Evolutionary conservation across 805 yeast species (phyloP).

Genomic region (Candida nonsorbophila): DNA sequence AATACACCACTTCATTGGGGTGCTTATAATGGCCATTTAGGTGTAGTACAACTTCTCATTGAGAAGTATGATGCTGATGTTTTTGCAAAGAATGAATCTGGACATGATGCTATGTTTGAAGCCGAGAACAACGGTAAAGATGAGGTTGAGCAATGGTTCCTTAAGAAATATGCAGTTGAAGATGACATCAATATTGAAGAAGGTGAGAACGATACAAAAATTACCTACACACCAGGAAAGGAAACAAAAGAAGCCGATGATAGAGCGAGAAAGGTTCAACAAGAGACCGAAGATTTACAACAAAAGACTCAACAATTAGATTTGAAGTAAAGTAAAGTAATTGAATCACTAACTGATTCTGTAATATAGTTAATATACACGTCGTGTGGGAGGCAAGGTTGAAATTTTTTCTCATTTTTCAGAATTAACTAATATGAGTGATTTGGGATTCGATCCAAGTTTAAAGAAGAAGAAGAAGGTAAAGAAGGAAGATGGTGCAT

Average conservation of each 20-base stretch:
- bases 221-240: slow-evolving; percentile 38
- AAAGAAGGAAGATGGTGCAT: slow-evolving; percentile 34
- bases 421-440: slow-evolving; percentile 28
- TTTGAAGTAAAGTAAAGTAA: no score
- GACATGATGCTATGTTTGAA: slow-evolving; percentile 82
- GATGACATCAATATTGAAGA: slow-evolving; percentile 44
- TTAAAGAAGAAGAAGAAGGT: slow-evolving; percentile 77
- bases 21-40: slow-evolving; percentile 77
- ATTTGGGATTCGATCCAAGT: slow-evolving; percentile 67
- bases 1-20: slow-evolving; percentile 98
- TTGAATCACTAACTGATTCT: slow-evolving; percentile 1
- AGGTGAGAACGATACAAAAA: slow-evolving; percentile 35
- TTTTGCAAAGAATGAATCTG: slow-evolving; percentile 64
- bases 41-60: slow-evolving; percentile 62
- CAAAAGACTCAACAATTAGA: no score
- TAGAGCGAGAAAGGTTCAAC: slow-evolving; percentile 19
- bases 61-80: slow-evolving; percentile 79
- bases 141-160: slow-evolving; percentile 72
- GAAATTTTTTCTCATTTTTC: slow-evolving; percentile 5
- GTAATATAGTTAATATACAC: no score
- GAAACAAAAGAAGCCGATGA: slow-evolving; percentile 40
- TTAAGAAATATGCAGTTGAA: slow-evolving; percentile 66
- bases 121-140: slow-evolving; percentile 77
- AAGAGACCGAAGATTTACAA: slow-evolving; percentile 45
- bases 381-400: slow-evolving; percentile 7